A percentile compares a stretch with the other conserved stretches of the same genome.
phyloP scores from a whole-genome alignment of 352 stramenopile species.

The Globisporangium canariense region DNA sequence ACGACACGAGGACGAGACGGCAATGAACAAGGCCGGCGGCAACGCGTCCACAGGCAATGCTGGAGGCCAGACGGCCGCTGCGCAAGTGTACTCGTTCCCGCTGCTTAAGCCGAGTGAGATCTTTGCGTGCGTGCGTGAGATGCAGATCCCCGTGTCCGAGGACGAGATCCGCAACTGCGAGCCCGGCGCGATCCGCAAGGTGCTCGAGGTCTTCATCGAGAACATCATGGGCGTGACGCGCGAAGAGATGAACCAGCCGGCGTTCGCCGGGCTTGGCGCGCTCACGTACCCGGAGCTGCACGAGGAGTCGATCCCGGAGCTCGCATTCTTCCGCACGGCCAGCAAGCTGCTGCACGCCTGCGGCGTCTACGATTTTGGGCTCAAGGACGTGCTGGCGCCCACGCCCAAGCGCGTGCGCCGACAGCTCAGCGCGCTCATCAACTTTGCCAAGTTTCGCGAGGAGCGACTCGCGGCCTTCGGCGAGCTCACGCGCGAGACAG shows the following conservation, averaged over 20 bases:
- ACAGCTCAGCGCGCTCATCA: conserved; percentile 96
- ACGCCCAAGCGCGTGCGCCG: conserved; percentile 86
- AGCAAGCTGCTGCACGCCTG: conserved; percentile 89
- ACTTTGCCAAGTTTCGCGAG: conserved; percentile 96
- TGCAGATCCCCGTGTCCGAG: conserved; percentile 88
- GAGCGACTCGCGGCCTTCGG: conserved; percentile 87
- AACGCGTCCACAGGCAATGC: background rate
- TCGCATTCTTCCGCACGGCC: conserved; percentile 91
- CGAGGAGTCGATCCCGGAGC: conserved; percentile 90
- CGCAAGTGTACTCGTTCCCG: conserved; percentile 84
- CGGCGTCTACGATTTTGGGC: conserved; percentile 93
- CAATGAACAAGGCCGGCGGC: conserved; percentile 12
- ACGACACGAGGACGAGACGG: too few species aligned
- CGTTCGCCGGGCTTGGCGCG: conserved; percentile 74
- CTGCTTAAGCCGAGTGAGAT: conserved; percentile 93
- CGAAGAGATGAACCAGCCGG: conserved; percentile 90
- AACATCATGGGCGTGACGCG: conserved; percentile 87
- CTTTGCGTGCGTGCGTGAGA: conserved; percentile 88
- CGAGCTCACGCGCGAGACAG: conserved; percentile 75
- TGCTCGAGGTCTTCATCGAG: conserved; percentile 90
- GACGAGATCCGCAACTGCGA: conserved; percentile 85
- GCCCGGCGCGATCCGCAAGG: conserved; percentile 66
- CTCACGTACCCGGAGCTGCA: conserved; percentile 92
- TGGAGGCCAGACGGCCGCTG: background rate
- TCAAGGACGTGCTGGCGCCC: conserved; percentile 90